phyloP scores from a whole-genome alignment of 2,329 filamentous ascomycete genomes.

The Leptographium lundbergii region DNA sequence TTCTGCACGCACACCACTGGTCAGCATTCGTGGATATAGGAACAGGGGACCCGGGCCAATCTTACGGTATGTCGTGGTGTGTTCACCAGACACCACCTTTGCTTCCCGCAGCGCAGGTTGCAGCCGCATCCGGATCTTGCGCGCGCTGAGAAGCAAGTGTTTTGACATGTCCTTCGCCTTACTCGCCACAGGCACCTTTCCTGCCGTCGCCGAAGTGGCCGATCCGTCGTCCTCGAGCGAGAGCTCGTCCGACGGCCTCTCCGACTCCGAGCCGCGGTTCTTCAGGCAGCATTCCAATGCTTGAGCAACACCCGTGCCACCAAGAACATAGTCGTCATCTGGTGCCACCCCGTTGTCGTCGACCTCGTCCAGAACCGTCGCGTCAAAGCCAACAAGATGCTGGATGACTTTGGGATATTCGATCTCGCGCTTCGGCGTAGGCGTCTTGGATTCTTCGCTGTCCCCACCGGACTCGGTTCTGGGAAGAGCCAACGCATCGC shows the following conservation, averaged over 20 bases:
- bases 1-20: constrained; percentile 27
- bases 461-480: constrained; percentile 11
- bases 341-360: constrained; percentile 59
- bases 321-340: constrained; percentile 91
- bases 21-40: not conserved
- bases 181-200: constrained; percentile 26
- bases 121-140: constrained; percentile 74
- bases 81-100: constrained; percentile 54
- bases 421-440: constrained; percentile 18
- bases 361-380: constrained; percentile 34
- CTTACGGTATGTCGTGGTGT: constrained; percentile 62
- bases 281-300: constrained; percentile 82
- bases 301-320: constrained; percentile 89
- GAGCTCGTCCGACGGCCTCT: constrained; percentile 39
- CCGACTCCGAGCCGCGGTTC: constrained; percentile 57
- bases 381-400: constrained; percentile 68
- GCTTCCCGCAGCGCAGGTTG: constrained; percentile 73
- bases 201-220: not conserved
- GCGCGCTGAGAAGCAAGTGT: constrained; percentile 71
- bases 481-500: constrained; percentile 22
- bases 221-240: constrained; percentile 39
- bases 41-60: constrained; percentile 10
- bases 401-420: constrained; percentile 68
- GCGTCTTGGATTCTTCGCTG: constrained; percentile 7
- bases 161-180: constrained; percentile 91